Evolutionary conservation across 495 filamentous ascomycete genomes (phyloP), one percentile per base, ranked within the genome.

Genomic region (Xylaria intraflava): DNA sequence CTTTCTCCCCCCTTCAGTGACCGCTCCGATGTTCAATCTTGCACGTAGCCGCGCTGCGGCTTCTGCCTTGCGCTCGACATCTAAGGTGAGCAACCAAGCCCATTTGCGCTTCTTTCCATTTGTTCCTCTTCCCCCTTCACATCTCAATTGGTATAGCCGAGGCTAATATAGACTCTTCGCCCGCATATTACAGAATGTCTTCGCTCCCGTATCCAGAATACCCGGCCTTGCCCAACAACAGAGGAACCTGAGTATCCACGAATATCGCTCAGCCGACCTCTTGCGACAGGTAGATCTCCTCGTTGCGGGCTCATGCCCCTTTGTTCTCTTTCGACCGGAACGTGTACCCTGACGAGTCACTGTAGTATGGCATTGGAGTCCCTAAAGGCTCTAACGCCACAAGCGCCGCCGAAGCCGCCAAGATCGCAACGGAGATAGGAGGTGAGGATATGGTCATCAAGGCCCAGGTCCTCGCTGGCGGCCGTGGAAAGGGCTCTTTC

Each of bases 371-470:
- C 69, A 81, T 98, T 62, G 89, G 88, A 61, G 87, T 95, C 26
- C 93, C 93, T 46, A 84, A 86, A 66, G 93, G 93, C 61, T 76
- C 85, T 64, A 89, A 92, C 56, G 93, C 93, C 55, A 82, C 78
- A 62, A 84, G 80, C 30, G 83, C 86, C 17, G 83, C 85, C 62
- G 94, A 97, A 75, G 93, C 93, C 39, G 93, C 96, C 78, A 80
- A 81, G 58, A 81, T 96, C 60, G 93, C 93, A 33, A 91, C 89
- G 75, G 75, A 84, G 51, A 89, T 98, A 66, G 89, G 85, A 61
- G 88, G 86, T 62, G 93, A 95, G 66, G 93, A 98, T 68, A 88
- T 96, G 86, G 93, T 98, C 57, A 96, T 98, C 80, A 98, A 98
- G 82, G 93, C 93, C 51, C 93, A 98, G 78, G 94, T 98, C 45